phyloP scores from a whole-genome alignment of 2,329 filamentous ascomycete species.

The Cladobotryum protrusum region DNA sequence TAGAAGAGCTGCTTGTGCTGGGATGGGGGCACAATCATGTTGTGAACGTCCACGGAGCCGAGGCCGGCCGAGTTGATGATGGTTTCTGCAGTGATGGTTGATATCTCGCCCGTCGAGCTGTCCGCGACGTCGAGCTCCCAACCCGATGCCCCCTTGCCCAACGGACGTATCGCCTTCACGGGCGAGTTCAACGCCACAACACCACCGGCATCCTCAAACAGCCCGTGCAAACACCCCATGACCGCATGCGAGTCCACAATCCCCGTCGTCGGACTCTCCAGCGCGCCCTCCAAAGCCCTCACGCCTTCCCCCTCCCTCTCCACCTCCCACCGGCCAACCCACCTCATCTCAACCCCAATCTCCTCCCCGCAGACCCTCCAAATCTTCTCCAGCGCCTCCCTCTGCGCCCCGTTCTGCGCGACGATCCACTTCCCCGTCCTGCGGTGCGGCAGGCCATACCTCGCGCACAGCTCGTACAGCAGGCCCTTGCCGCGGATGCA shows the following conservation, averaged over 20 bases:
- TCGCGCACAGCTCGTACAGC: slow-evolving; percentile 71
- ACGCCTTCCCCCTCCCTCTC: slow-evolving; percentile 66
- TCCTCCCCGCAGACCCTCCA: slow-evolving; percentile 36
- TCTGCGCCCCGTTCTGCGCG: slow-evolving; percentile 70
- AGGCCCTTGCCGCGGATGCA: slow-evolving; percentile 72
- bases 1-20: slow-evolving; percentile 61
- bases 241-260: slow-evolving; percentile 83
- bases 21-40: slow-evolving; percentile 64
- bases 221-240: slow-evolving; percentile 73
- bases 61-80: slow-evolving; percentile 84
- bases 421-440: slow-evolving; percentile 93
- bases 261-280: slow-evolving; percentile 82
- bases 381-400: slow-evolving; percentile 51
- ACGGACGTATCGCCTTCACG: slow-evolving; percentile 55
- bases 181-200: slow-evolving; percentile 62
- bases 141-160: slow-evolving; percentile 39
- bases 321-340: slow-evolving; percentile 60
- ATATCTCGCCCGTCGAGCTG: slow-evolving; percentile 38
- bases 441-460: slow-evolving; percentile 60
- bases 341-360: slow-evolving; percentile 62
- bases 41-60: slow-evolving; percentile 67
- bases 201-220: slow-evolving; percentile 72
- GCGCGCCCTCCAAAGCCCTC: slow-evolving; percentile 60
- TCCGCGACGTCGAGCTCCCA: slow-evolving; percentile 62
- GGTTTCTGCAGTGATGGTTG: slow-evolving; percentile 64